Evolutionary conservation across 768 basidiomycete genomes (phyloP).

Genomic region (Hortiboletus flavorubellus): DNA sequence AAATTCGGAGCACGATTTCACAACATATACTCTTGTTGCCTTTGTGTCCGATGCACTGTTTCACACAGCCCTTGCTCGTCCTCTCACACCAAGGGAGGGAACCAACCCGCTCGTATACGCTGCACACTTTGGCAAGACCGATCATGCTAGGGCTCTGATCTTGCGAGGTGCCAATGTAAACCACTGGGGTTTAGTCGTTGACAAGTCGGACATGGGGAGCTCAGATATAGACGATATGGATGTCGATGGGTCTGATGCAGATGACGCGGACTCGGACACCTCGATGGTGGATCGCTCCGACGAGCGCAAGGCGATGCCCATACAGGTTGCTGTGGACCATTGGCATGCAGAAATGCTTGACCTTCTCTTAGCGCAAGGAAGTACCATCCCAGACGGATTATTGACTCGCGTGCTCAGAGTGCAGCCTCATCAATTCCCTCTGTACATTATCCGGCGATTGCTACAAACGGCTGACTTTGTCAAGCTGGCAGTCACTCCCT

Average conservation of each 20-base stretch:
- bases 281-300: background rate
- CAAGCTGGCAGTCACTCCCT: background rate
- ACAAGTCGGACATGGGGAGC: background rate
- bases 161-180: background rate
- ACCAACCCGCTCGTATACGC: slow-evolving; percentile 15
- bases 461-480: background rate
- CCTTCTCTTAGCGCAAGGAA: slow-evolving; percentile 1
- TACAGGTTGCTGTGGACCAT: background rate
- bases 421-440: slow-evolving; percentile 1
- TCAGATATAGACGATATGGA: background rate
- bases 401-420: background rate
- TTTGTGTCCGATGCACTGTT: slow-evolving; percentile 3
- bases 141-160: background rate
- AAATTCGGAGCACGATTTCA: background rate
- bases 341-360: slow-evolving; percentile 4
- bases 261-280: background rate
- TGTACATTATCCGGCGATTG: background rate
- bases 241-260: background rate
- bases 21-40: slow-evolving; percentile 2
- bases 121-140: background rate
- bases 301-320: background rate
- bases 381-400: background rate
- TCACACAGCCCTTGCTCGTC: background rate
- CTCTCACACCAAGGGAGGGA: background rate
- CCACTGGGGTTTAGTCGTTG: background rate